Evolutionary conservation across 2,329 filamentous ascomycete genomes (phyloP), one percentile per base, ranked within the genome.

Genomic region (Alternaria metachromatica): DNA sequence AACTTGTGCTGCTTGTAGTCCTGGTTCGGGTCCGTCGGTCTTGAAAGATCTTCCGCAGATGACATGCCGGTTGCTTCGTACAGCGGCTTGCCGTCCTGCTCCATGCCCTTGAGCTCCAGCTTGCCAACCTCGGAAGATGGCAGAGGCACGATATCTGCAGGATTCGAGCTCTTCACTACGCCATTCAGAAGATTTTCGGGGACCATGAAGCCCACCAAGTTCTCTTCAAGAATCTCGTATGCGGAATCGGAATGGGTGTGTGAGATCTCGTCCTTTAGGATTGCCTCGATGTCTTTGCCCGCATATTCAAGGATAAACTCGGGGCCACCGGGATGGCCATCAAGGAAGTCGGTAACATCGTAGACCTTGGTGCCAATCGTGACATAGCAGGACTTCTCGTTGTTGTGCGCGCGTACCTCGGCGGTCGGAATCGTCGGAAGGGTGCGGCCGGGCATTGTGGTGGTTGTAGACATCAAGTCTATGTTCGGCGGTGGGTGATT

Each of bases 1-100:
- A 99, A 99, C 81, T 97, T 96, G 87, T 98, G 90, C 62, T 87
- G 92, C 81, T 93, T 92, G 84, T 91, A 99, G 78, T 99, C 96
- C 49, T 82, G 81, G 23, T 68, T 80, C 61, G 86, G 80, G 77
- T 99, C 94, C 9, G 96, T 99, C 64, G 97, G 94, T 76, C 90
- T 91, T 70, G 86, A 92, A 64, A 99, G 83, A 72, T 99, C 96
- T 71, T 95, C 94, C 71, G 89, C 96, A 60, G 87, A 90, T 8
- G 94, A 92, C 92, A 98, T 93, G 78, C 95, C 95, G 5, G 96
- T 99, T 50, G 82, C 81, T 44, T 81, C 82, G 73, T 87, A 87
- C 79, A 90, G 71, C 11, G 80, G 73, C 66, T 81, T 80, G 76
- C 78, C 54, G 70, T 89, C 82, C 55, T 68, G 62, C 23, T 61